Base-by-base conservation (phyloP, 2,329 filamentous ascomycete genomes). In the Aspergillus bombycis region DNA sequence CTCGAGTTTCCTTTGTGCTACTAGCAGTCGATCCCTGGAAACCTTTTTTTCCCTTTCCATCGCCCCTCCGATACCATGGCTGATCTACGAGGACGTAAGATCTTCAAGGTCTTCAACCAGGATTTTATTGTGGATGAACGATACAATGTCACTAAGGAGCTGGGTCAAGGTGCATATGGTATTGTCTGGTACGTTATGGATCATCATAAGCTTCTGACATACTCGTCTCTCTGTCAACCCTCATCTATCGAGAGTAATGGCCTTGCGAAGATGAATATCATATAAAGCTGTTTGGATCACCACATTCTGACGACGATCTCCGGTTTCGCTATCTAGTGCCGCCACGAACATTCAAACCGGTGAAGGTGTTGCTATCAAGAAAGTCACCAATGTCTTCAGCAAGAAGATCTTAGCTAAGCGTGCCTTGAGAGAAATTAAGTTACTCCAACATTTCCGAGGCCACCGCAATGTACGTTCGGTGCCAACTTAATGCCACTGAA, bases 361-460 rank as follows among this genome's bases (percentile, higher is more conserved):
- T 74, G 95, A 99, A 78, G 94, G 94, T 46, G 94, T 99, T 67
- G 95, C 95, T 74, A 95, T 99, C 85, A 99, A 99, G 83, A 99
- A 99, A 83, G 93, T 99, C 78, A 99, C 95, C 84, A 99, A 99
- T 91, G 94, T 99, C 74, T 99, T 99, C 82, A 97, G 93, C 87
- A 99, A 99, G 84, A 98, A 98, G 88, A 99, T 99, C 72, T 86
- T 99, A 70, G 95, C 95, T 74, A 99, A 99, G 89, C 92, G 95
- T 76, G 95, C 95, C 57, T 82, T 99, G 84, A 89, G 95, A 80
- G 95, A 99, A 83, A 98, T 99, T 82, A 99, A 98, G 87, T 87
- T 99, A 71, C 86, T 99, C 68, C 94, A 98, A 83, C 95, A 99
- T 81, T 99, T 99, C 83, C 88, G 95, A 74, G 92, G 92, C 59